Evolutionary conservation across 495 filamentous ascomycete genomes (phyloP).

Genomic region (Podospora sp.): DNA sequence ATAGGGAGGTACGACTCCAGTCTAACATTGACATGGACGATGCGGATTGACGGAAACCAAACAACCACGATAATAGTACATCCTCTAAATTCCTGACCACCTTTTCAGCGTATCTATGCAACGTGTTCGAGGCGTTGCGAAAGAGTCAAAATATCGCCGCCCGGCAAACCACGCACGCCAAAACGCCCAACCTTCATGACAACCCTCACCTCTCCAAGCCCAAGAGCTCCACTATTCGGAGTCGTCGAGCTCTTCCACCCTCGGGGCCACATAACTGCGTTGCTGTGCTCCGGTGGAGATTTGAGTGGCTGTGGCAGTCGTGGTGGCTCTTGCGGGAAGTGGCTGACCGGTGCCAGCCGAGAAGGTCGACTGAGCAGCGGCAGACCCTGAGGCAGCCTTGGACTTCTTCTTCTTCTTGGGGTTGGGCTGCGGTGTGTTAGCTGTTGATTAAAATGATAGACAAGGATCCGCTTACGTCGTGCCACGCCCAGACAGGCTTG

Average conservation of each 20-base stretch:
- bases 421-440: slow-evolving; percentile 19
- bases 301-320: slow-evolving; percentile 57
- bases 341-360: slow-evolving; percentile 54
- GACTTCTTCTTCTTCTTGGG: slow-evolving; percentile 68
- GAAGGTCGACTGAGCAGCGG: slow-evolving; percentile 47
- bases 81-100: neutral
- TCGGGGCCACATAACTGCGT: slow-evolving; percentile 55
- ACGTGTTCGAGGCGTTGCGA: neutral
- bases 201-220: neutral
- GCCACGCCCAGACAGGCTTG: slow-evolving; percentile 96
- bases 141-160: neutral
- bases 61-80: neutral
- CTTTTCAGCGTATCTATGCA: neutral
- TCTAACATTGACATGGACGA: neutral
- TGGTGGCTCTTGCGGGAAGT: slow-evolving; percentile 60
- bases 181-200: slow-evolving; percentile 9
- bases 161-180: slow-evolving; percentile 1
- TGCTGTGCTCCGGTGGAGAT: slow-evolving; percentile 48
- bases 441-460: neutral
- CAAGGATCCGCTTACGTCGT: slow-evolving; percentile 67
- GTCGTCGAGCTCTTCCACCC: slow-evolving; percentile 69
- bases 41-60: neutral
- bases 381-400: slow-evolving; percentile 44
- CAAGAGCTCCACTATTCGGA: slow-evolving; percentile 42
- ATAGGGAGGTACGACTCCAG: neutral